A percentile compares a stretch with the other conserved stretches of the same genome.
These are phyloP conservation scores for Sherardia arvensis DNA, from an alignment of 257 asterid species.

Conservation along the genomic window DNA sequence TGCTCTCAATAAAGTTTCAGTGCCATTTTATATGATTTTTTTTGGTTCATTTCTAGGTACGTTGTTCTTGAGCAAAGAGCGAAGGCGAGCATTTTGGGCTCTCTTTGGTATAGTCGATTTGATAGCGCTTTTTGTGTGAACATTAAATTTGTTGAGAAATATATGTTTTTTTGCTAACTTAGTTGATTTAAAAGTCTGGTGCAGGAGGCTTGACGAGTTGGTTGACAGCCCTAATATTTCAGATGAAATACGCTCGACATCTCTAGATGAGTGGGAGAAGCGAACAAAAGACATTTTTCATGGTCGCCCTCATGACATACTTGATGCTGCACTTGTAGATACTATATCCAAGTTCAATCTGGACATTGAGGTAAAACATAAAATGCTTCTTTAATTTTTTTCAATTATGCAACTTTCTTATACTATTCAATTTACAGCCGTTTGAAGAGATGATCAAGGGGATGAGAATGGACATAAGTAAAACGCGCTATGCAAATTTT, in stretches of 20 bases:
- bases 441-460: constrained; percentile 86
- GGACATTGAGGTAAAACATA: constrained; percentile 50
- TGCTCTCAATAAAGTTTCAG: neutral
- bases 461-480: constrained; percentile 72
- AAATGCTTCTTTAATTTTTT: too few species aligned
- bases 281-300: constrained; percentile 57
- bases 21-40: neutral
- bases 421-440: constrained; percentile 29
- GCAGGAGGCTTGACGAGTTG: constrained; percentile 75
- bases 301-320: constrained; percentile 59
- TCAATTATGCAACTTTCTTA: neutral
- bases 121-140: too few species aligned
- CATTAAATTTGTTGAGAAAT: too few species aligned
- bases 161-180: too few species aligned
- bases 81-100: constrained; percentile 77
- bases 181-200: constrained; percentile 48
- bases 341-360: constrained; percentile 55
- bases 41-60: constrained; percentile 35
- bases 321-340: constrained; percentile 69
- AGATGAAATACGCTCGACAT: constrained; percentile 28
- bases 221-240: constrained; percentile 69
- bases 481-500: constrained; percentile 46
- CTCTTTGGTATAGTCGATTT: constrained; percentile 43
- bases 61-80: constrained; percentile 54
- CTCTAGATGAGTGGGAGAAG: constrained; percentile 71